These are phyloP conservation scores for Cutaneotrichosporon mucoides DNA, from an alignment of 1,284 basidiomycete genomes.

Conservation along the genomic window DNA sequence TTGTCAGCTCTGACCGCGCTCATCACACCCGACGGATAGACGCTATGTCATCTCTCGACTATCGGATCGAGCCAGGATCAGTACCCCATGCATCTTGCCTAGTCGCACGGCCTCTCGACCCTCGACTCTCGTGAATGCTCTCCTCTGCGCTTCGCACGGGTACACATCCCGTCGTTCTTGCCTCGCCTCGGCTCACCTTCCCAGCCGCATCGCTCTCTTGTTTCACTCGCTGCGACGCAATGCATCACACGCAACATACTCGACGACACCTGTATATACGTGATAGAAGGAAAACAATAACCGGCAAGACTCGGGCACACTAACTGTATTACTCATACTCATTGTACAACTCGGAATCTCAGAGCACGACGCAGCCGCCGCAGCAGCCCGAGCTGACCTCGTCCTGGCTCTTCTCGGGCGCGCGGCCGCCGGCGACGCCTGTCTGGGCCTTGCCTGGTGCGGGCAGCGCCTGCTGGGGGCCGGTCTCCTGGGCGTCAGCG, in stretches of 20 bases:
- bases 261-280: neutral
- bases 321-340: neutral
- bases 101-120: no score
- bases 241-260: neutral
- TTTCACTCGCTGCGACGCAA: neutral
- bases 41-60: no score
- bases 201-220: neutral
- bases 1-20: no score
- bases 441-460: constrained; percentile 53
- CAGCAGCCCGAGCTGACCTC: constrained; percentile 63
- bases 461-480: constrained; percentile 42
- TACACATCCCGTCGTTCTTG: neutral
- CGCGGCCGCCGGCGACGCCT: constrained; percentile 56
- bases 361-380: constrained; percentile 65
- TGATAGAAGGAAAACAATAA: neutral
- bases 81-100: no score
- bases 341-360: constrained; percentile 2
- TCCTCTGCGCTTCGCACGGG: no score
- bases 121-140: no score
- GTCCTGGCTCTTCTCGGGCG: constrained; percentile 32
- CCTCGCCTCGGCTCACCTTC: neutral
- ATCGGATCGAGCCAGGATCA: no score
- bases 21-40: no score
- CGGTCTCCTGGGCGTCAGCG: constrained; percentile 33
- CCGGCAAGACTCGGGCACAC: constrained; percentile 1